phyloP scores from a whole-genome alignment of 805 yeast species.

The Candida awuae region DNA sequence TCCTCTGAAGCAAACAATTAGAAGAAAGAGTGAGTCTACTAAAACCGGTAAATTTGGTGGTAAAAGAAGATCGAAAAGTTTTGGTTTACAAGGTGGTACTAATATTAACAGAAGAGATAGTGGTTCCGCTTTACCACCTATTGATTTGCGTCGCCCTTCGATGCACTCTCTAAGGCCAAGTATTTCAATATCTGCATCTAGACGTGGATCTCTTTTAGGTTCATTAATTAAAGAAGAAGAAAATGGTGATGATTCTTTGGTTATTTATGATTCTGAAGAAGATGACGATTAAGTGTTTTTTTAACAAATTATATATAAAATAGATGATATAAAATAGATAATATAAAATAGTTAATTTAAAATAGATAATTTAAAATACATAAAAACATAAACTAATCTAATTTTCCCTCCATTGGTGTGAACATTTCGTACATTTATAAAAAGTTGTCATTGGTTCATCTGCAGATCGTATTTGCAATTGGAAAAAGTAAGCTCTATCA shows the following conservation, averaged over 20 bases:
- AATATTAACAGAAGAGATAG: conserved; percentile 8
- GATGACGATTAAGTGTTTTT: conserved; percentile 9
- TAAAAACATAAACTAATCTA: no score
- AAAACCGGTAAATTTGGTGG: conserved; percentile 12
- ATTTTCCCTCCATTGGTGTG: conserved; percentile 95
- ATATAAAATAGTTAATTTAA: no score
- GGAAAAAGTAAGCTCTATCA: conserved; percentile 92
- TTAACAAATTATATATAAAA: background rate
- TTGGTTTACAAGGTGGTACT: conserved; percentile 1
- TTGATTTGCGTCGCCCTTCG: conserved; percentile 7
- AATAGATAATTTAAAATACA: no score
- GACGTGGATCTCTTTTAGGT: conserved; percentile 13
- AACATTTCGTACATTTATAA: conserved; percentile 89
- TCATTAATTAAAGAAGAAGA: conserved; percentile 10
- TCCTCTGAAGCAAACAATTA: background rate
- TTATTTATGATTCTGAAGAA: conserved; percentile 15
- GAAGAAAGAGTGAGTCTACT: conserved; percentile 10
- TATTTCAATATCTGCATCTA: conserved; percentile 10
- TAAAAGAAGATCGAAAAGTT: conserved; percentile 7
- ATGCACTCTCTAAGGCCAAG: conserved; percentile 4
- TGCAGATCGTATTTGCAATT: conserved; percentile 92
- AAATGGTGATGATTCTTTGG: conserved; percentile 12
- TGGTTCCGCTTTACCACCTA: conserved; percentile 11
- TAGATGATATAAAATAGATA: background rate
- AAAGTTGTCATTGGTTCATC: conserved; percentile 99